Base-by-base conservation (phyloP, 1,139 yeast species). In the Protomyces lactucae-debilis region DNA sequence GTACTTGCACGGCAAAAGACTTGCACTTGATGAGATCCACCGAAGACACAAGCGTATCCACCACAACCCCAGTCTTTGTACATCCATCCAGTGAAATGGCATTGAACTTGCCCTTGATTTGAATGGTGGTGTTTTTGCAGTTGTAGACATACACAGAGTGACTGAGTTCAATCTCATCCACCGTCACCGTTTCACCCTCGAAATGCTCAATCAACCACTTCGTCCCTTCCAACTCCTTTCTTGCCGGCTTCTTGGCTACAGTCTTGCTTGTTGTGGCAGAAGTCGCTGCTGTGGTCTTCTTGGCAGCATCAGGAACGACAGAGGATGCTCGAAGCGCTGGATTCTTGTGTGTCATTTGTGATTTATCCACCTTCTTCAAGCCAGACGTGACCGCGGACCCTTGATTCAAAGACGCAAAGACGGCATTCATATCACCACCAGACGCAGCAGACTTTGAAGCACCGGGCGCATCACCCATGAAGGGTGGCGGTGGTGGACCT, bases 321-420 rank as follows among this genome's bases (percentile, higher is more conserved):
- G 80, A 76, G 1, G 81, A 74, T 10, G 80, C 81, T 73, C 96
- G 86, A 71, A 90, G 79, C 53, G 80, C 86, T 3, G 97, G 97
- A 76, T 91, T 91, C 77, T 91, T 92, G 76, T 91, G 97, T 39
- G 96, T 90, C 95, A 89, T 90, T 77, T 91, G 88, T 21, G 95
- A 87, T 77, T 85, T 88, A 70, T 91, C 97, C 54, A 93, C 98
- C 76, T 93, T 93, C 74, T 87, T 89, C 71, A 95, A 83, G 3
- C 91, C 88, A 36, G 92, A 79, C 1, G 98, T 92, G 71, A 95
- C 87, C 51, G 77, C 78, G 69, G 85, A 88, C 65, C 99, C 99
- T 77, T 86, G 82, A 77, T 87, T 92, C 68, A 95, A 80, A 70
- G 89, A 95, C n/a, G 89, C 86, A 75, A 95, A 93, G 10, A 95